Evolutionary conservation across 2,329 filamentous ascomycete genomes (phyloP), one percentile per base, ranked within the genome.

Genomic region (Aspergillus sp.): DNA sequence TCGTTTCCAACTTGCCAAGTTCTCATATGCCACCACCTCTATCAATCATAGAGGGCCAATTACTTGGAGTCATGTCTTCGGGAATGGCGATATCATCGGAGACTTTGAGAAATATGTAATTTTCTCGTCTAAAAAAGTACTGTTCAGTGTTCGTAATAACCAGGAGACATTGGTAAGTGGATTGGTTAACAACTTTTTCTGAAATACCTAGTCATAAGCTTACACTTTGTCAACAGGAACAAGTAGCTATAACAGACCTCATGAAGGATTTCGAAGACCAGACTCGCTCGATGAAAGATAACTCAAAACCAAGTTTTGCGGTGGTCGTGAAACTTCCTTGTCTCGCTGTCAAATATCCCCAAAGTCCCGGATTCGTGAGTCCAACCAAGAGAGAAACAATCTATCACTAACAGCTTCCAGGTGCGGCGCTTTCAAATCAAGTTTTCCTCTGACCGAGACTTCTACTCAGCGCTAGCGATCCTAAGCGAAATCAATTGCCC

Each of bases 401-500:
- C 7, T 40, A 3, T 6, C 8, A 47, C 14, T n/a, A 15, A 40
- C 6, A 19, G n/a, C 17, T 9, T 4, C 2, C 57, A 80, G 78
- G 66, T 75, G 17, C 74, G 75, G 27, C 74, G 78, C 7, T 78
- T 80, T 19, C 78, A 80, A 55, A 68, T 80, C 57, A 79, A 77
- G 54, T 79, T 79, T 52, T 63, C 65, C 2, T 70, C 66, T 1
- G 70, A 75, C 41, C 64, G 66, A 21, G 76, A 80, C 55, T 80
- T 74, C 59, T 75, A 74, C 49, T 70, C 71, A 19, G 73, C 73
- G 2, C 64, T 80, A 43, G 68, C 74, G 6, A 70, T 78, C n/a
- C 64, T 80, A 2, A 71, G 71, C 27, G 69, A 73, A 43, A 72
- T 74, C 40, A 72, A 75, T 37, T 79, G 78, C 58, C 76, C 75